Base-by-base conservation (phyloP, 176 grass and related monocot species). In the Eleusine indica region DNA sequence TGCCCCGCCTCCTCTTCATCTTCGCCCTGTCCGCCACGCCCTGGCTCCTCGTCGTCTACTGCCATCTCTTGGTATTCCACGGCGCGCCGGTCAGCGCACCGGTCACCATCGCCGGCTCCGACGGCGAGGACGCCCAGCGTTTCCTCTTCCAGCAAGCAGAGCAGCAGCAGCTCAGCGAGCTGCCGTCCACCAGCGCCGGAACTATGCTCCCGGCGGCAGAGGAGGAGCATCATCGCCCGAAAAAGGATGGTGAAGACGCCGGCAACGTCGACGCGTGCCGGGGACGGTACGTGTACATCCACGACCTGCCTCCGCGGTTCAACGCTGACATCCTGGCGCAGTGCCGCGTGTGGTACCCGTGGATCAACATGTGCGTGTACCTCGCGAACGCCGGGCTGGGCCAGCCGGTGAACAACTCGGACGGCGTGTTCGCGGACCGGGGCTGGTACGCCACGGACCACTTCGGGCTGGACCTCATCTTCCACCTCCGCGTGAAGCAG, bases 371-470 rank as follows among this genome's bases (percentile, higher is more conserved):
- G 92, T 94, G 92, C 82, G 68, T 68, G 82, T 94, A 91, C 87
- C 86, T 91, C 15, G 65, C 41, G 65, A 94, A 94, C 88, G 92
- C 63, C 32, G 92, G 92, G 18, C 87, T 94, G 5, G 92, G 92
- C 3, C 64, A 68, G 69, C 82, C 84, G 39, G 41, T 91, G 19
- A 82, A 89, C 69, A 89, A 94, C 65, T 3, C 74, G 10, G 87
- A 91, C 49, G 87, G 92, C 39, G 87, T 85, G 40, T 91, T 91
- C 89, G 88, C 66, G 39, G 88, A 94, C 78, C 13, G 51, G 6
- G 89, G 92, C 0, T 94, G 92, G 92, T 94, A 94, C 71, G 89
- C 89, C 74, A 94, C 92, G 32, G 90, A 94, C 82, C 92, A 94
- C 71, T 94, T 91, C 73, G 89, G 84, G n/a, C 89, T 94, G 7